Base-by-base conservation (phyloP, 1,139 yeast species). In the Trichomonascaceae sp. region DNA sequence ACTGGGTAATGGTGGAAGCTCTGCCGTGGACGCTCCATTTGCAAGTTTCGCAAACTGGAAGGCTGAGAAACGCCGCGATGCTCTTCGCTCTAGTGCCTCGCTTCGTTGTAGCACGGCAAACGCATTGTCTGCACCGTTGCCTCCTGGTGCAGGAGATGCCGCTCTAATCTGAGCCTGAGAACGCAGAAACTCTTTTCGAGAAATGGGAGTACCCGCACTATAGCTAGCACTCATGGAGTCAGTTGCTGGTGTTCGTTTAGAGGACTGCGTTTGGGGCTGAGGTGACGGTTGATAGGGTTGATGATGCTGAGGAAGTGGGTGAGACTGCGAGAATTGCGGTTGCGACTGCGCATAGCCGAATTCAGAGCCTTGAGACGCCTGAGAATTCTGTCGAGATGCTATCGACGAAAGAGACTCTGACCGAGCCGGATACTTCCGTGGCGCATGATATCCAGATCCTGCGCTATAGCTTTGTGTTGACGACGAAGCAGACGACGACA, bases 31-130 rank as follows among this genome's bases (percentile, higher is more conserved):
- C 17, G 38, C 36, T 11, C 59, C 51, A 43, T 71, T 75, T 1
- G 85, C 67, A 16, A 81, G 65, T 47, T 79, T 81, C 1, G 93
- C 87, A 57, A 78, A 80, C 50, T 89, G 97, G 43, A 85, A 89
- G 0, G 96, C 95, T 17, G 95, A 82, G 51, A 79, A 89, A 39
- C 98, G 62, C 45, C 84, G 72, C 0, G 96, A 85, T 0, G 98
- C 98, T 40, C 96, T 69, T 43, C 98, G 68, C 57, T 80, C 93
- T 30, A 89, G 59, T 1, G 80, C 78, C 38, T 79, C 81, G 2
- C 87, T 82, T 31, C 76, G 74, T 47, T 85, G 94, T 15, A 87
- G 63, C 44, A 81, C 84, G 0, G 75, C 65, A 17, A 85, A 60
- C 0, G 94, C 85, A 44, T 75, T 78, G 28, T 11, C 11, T 6